Base-by-base conservation (phyloP, 1,284 basidiomycete genomes). In the Tremellales sp. region DNA sequence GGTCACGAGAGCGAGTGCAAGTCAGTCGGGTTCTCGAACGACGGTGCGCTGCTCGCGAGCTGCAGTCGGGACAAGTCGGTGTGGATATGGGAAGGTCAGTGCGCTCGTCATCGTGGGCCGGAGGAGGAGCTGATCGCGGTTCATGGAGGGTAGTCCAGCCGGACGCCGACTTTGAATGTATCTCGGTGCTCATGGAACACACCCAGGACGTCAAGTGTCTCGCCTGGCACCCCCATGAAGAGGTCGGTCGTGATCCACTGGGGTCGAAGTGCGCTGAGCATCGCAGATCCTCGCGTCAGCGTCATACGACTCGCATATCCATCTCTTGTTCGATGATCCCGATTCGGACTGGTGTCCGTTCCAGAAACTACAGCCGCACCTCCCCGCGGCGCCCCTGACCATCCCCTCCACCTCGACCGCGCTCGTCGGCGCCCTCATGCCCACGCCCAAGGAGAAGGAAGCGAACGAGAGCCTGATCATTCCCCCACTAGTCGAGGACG, bases 1-100 rank as follows among this genome's bases (percentile, higher is more conserved):
- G 95, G 95, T 0, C 95, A 98, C 67, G 95, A 98, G 70, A 93
- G 86, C 41, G 95, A 99, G 70, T 97, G 93, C 76, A 99, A 99
- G 77, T 81, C 85, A 57, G 87, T 97, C 0, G 87, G 84, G 3
- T 98, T 90, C 73, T 93, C 87, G 16, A 60, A 65, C 25, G 77
- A 77, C 21, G 95, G 93, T 0, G 85, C 79, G 5, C 73, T 97
- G 22, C 76, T 99, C 14, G 94, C 94, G 5, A 92, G 85, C 59
- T 97, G 93, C 66, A 87, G 87, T 60, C 78, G 95, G 50, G 95
- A 98, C 74, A 97, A 97, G 74, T 90, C 87, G 13, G 93, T 98
- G 1, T 98, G 95, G 95, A 81, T 98, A 40, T 99, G 95, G 94
- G 95, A 97, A 79, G 87, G 90, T 86, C 66, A 66, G 77, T 67